Evolutionary conservation across 768 basidiomycete genomes (phyloP), one percentile per base, ranked within the genome.

Genomic region (Termitomyces sp.): DNA sequence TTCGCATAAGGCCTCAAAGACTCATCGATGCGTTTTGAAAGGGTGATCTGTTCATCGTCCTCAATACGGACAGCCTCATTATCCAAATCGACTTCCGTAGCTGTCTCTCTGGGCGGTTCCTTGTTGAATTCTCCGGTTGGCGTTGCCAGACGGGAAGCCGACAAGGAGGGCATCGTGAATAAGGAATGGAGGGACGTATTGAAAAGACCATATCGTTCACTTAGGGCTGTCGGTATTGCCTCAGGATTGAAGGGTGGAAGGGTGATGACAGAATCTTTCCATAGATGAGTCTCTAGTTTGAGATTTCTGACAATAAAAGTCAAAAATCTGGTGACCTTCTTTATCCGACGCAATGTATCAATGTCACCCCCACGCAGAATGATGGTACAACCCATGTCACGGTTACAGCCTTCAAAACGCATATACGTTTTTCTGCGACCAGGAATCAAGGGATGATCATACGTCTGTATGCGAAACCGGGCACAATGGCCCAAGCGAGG

Each of bases 381-480:
- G 63, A 99, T 88, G 2, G 97, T 98, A 62, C 94, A 98, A 0
- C 95, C 95, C 82, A 92, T 89, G 61, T 97, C 92, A 51, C 83
- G 82, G 67, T 83, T 89, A 66, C 95, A 97, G 2, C 96, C 96
- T 72, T 99, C 97, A 66, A 99, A 98, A 1, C 97, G 88, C 93
- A 99, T 94, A 67, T 93, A 90, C 0, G 96, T 93, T 77, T 99
- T 99, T 56, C 97, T 81, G 18, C 82, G 82, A 20, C 94, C 94
- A n/a, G 95, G 94, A 42, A 98, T 99, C 41, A 95, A 78, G 13
- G 84, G 81, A 70, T 99, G 95, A 61, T 98, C 96, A 69, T 90
- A 98, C 0, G 97, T 97, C 70, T 97, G 94, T 6, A 98, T 81
- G 34, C 86, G 81, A 71, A 93, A 96, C 20, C 83, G 82, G 6